Percentiles rank a stretch among this genome's conserved stretches.
Conservation (phyloP, 495 filamentous ascomycete species). For the Daldinia caldariorum region DNA sequence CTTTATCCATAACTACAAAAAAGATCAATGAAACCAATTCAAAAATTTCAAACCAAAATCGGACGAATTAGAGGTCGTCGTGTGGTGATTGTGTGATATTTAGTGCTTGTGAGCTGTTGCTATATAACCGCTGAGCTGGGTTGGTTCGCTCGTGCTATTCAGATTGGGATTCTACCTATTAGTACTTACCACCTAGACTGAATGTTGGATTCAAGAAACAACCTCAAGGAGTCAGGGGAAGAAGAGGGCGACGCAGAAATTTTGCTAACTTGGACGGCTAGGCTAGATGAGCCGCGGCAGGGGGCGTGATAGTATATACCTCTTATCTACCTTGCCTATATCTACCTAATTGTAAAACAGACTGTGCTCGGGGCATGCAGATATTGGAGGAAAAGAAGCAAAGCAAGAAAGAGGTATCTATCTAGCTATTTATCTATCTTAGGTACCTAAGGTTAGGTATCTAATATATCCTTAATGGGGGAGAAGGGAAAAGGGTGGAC, state of each 20-base stretch:
- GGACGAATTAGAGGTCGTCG: neutral
- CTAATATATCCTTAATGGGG: neutral
- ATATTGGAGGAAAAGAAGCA: too few relatives aligned
- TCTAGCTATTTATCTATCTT: neutral
- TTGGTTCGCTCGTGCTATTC: neutral
- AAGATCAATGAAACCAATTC: conserved; percentile 42
- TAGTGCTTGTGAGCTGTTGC: neutral
- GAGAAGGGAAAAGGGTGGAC: too few relatives aligned
- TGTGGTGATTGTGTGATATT: conserved; percentile 6
- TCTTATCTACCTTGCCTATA: too few relatives aligned
- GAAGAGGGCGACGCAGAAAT: neutral
- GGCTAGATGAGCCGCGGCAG: neutral
- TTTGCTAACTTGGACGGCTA: too few relatives aligned
- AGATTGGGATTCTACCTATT: neutral
- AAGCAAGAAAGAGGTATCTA: neutral
- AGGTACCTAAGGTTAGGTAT: too few relatives aligned
- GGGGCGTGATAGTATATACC: neutral
- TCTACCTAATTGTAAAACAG: neutral
- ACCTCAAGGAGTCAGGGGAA: neutral
- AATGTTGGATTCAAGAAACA: neutral
- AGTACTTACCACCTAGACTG: neutral
- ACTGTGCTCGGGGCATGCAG: conserved; percentile 1
- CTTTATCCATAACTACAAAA: conserved; percentile 38
- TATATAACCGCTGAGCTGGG: neutral
- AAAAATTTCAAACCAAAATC: conserved; percentile 28